Base-by-base conservation (phyloP, 352 stramenopile species). In the Phytophthora macrochlamydospora region DNA sequence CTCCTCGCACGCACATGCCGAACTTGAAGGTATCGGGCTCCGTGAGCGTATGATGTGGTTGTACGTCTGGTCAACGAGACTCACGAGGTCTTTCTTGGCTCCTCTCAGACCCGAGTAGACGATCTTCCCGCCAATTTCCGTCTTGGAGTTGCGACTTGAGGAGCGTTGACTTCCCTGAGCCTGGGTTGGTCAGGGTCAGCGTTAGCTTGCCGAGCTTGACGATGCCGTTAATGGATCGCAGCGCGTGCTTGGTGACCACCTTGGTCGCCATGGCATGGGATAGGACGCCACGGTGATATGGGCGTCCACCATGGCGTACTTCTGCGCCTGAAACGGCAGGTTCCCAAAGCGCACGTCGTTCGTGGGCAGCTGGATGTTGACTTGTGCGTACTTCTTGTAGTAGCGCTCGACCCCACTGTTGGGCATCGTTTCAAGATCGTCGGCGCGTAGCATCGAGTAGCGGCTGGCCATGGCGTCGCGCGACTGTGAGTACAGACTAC, bases 181-280 rank as follows among this genome's bases (percentile, higher is more conserved):
- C 82, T 13, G 85, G 82, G 71, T 91, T 91, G 12, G 81, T 82
- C 18, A 93, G 62, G 37, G 91, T 83, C 24, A 93, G 51, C 44
- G 75, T 83, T 71, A 83, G 78, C 14, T 68, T 75, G 4, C 71
- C 75, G 0, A 71, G 75, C 7, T 78, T 75, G 53, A 91, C 85
- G 66, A 99, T 98, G 45, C 98, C 96, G 65, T 18, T 88, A 73
- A 91, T 90, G n/a, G 79, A 79, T 45, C 90, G 77, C 52, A 91
- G 61, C 38, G 90, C 78, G 28, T 83, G 60, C 30, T 85, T 75
- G 32, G 76, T 76, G n/a, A 51, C 73, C 57, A 78, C 7, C 3
- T 65, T 64, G 18, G 68, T 14, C 83, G 46, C 81, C 81, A 92
- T 2, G 81, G 83, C 46, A 65, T 85, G 38, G 91, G 32, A 53